Evolutionary conservation across 805 yeast genomes (phyloP).

Genomic region (Kodamaea jinghongensis): DNA sequence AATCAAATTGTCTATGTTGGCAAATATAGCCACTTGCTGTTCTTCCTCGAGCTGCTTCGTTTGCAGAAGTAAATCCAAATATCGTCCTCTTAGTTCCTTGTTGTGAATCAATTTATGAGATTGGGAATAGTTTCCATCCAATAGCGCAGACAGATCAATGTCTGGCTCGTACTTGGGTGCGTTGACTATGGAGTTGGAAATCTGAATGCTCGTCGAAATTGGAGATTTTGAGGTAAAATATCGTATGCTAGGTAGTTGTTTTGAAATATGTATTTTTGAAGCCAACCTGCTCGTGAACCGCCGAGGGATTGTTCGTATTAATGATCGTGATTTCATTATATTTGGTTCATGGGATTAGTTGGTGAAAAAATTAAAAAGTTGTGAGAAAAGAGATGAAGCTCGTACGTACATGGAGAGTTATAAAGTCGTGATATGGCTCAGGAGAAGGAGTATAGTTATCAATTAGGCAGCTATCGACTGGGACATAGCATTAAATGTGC

Average conservation of each 20-base stretch:
- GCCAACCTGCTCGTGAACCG: not conserved
- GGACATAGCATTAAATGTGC: too few relatives aligned
- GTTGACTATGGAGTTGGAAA: not conserved
- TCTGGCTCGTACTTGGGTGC: conserved; percentile 3
- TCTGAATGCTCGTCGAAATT: too few relatives aligned
- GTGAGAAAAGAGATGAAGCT: too few relatives aligned
- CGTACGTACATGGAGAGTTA: too few relatives aligned
- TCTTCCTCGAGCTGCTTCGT: conserved; percentile 1
- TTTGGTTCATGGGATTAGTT: conserved; percentile 1
- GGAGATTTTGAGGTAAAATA: too few relatives aligned
- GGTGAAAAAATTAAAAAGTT: too few relatives aligned
- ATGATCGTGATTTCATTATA: conserved; percentile 3
- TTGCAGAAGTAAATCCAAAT: conserved; percentile 14
- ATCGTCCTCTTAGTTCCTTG: conserved; percentile 10
- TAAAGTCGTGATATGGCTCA: too few relatives aligned
- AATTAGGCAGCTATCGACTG: too few relatives aligned
- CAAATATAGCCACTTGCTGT: conserved; percentile 14
- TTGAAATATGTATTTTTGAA: too few relatives aligned
- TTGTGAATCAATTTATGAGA: conserved; percentile 10
- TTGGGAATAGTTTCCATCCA: conserved; percentile 9
- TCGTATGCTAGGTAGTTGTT: too few relatives aligned
- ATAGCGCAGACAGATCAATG: conserved; percentile 6
- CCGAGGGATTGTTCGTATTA: conserved; percentile 5
- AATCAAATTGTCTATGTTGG: conserved; percentile 20
- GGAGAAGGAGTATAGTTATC: too few relatives aligned